Conservation (phyloP, 2,329 filamentous ascomycete species). For the Aspergillus glaucus region DNA sequence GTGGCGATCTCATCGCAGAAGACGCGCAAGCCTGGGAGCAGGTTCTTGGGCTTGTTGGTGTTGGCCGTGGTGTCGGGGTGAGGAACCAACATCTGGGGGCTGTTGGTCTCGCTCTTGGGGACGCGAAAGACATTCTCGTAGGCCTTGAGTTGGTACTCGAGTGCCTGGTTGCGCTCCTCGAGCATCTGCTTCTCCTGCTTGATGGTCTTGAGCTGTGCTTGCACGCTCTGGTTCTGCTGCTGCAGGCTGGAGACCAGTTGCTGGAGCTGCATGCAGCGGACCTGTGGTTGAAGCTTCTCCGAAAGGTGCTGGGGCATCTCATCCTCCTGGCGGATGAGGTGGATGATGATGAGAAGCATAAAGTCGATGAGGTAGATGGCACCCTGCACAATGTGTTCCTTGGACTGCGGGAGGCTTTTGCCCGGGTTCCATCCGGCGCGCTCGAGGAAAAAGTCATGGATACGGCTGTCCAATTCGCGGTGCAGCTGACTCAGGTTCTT, state of each 20-base stretch:
- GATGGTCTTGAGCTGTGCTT: slow-evolving; percentile 28
- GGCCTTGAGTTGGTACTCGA: slow-evolving; percentile 34
- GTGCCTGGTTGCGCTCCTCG: slow-evolving; percentile 29
- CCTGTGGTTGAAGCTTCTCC: slow-evolving; percentile 32
- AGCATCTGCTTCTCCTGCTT: slow-evolving; percentile 32
- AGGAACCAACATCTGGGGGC: slow-evolving; percentile 19
- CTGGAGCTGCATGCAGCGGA: slow-evolving; percentile 36
- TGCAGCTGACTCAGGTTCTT: slow-evolving; percentile 36
- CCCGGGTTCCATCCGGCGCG: slow-evolving; percentile 35
- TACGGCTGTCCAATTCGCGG: slow-evolving; percentile 31
- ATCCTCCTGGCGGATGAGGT: slow-evolving; percentile 30
- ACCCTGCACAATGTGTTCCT: slow-evolving; percentile 36
- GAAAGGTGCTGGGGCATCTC: slow-evolving; percentile 29
- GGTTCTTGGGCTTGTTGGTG: slow-evolving; percentile 18
- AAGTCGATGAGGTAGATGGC: slow-evolving; percentile 35
- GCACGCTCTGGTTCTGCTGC: slow-evolving; percentile 29
- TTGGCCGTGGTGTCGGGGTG: slow-evolving; percentile 13
- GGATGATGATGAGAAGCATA: slow-evolving; percentile 31
- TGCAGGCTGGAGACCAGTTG: slow-evolving; percentile 29
- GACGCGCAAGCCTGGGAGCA: slow-evolving; percentile 30
- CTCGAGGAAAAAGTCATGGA: slow-evolving; percentile 35
- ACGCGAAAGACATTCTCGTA: slow-evolving; percentile 35
- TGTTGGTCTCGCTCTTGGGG: slow-evolving; percentile 26
- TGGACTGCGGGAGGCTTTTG: slow-evolving; percentile 35
- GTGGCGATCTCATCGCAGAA: slow-evolving; percentile 30